Percentiles rank a stretch among this genome's conserved stretches.
Evolutionary conservation across 2,329 filamentous ascomycete species (phyloP).

Genomic region (Cordyceps cicadae): DNA sequence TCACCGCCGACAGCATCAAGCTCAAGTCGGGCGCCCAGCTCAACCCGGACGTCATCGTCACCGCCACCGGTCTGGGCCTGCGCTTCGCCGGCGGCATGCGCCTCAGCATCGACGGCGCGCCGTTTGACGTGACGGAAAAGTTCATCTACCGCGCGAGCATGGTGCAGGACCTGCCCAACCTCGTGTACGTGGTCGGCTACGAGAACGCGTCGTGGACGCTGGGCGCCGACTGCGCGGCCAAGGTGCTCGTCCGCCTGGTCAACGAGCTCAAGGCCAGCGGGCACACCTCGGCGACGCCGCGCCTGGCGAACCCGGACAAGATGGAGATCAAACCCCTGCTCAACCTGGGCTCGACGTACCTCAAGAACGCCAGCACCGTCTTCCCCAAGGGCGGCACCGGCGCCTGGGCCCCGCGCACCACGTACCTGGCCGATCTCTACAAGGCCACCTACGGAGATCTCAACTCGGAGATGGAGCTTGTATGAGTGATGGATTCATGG

Average conservation of each 20-base stretch:
- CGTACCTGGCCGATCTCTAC: constrained; percentile 2
- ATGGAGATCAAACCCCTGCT: neutral
- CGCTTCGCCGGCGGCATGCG: constrained; percentile 44
- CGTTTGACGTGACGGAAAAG: constrained; percentile 34
- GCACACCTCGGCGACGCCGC: constrained; percentile 18
- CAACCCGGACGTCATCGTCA: constrained; percentile 54
- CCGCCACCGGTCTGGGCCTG: constrained; percentile 55
- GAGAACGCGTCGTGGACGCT: constrained; percentile 54
- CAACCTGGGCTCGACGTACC: constrained; percentile 1
- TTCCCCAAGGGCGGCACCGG: constrained; percentile 7
- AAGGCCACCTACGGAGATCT: constrained; percentile 4
- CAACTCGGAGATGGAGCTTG: neutral
- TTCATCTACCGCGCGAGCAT: constrained; percentile 53
- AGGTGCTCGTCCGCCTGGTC: constrained; percentile 41
- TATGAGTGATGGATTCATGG: neutral
- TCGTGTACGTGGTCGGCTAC: constrained; percentile 52
- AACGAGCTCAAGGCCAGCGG: constrained; percentile 39
- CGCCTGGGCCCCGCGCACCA: neutral
- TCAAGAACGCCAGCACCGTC: neutral
- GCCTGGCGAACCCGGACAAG: neutral
- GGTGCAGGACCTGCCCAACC: constrained; percentile 55
- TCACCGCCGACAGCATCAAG: constrained; percentile 35
- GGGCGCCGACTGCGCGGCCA: constrained; percentile 46
- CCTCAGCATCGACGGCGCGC: constrained; percentile 41
- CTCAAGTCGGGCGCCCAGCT: constrained; percentile 37